Base-by-base conservation (phyloP, 2,329 filamentous ascomycete species). In the Penicillium sp. region DNA sequence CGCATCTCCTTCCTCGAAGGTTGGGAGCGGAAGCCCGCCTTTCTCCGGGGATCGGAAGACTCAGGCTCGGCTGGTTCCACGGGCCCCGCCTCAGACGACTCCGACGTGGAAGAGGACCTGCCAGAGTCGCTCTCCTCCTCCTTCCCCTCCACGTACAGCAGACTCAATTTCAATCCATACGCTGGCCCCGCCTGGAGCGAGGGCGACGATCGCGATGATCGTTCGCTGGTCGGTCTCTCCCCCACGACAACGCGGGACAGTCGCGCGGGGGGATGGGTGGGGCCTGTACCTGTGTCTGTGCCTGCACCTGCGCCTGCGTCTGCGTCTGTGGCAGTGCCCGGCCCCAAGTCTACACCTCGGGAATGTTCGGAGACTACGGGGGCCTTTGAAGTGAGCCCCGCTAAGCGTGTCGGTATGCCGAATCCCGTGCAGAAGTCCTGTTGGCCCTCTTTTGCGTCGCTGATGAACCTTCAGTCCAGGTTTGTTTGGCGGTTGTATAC, bases 401-500 rank as follows among this genome's bases (percentile, higher is more conserved):
- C 73, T 52, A 83, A 78, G 64, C 72, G 82, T 56, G 75, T 84
- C 53, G 60, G 80, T 83, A 68, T 66, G 78, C 69, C 27, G 20
- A 37, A 43, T 21, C 9, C 18, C 21, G 3, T 17, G n/a, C 21
- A 18, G 17, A 39, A 34, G 23, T 2, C 20, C 7, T 7, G n/a
- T 20, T 21, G 18, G 7, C 7, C 18, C 13, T 15, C 7, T 3
- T 9, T 26, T 12, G 20, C 36, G 18, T 18, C n/a, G 23, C 43
- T 46, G 15, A 46, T n/a, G 12, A 15, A 12, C n/a, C 10, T 15
- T 24, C 26, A 90, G 86, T 82, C 13, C 89, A 93, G 73, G 83
- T 92, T n/a, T 72, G 74, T 33, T 76, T 83, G 40, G 87, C 86
- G 5, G 84, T 90, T 1, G 62, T 89, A 9, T 89, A 88, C 68